Conservation (phyloP, 2,329 filamentous ascomycete species). For the Stenocarpella maydis region DNA sequence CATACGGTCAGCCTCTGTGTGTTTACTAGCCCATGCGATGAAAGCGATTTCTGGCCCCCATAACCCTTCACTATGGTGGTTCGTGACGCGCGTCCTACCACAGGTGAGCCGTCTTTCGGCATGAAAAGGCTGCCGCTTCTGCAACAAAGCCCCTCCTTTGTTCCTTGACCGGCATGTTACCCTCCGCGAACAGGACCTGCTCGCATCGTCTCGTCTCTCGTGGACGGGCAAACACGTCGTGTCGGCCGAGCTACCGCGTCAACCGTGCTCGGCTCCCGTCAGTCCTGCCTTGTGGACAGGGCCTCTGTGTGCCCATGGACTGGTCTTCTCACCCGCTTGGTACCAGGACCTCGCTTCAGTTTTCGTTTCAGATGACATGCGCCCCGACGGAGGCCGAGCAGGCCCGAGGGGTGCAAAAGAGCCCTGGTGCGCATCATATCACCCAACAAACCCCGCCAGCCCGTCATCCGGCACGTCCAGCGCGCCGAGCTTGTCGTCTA, state of each 20-base stretch:
- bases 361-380: too few species aligned
- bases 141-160: not conserved
- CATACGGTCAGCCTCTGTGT: not conserved
- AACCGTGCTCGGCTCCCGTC: not conserved
- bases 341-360: not conserved
- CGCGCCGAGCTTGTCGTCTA: conserved; percentile 67
- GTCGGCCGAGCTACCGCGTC: not conserved
- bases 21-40: not conserved
- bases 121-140: not conserved
- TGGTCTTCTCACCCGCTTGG: too few species aligned
- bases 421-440: not conserved
- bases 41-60: not conserved
- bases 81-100: not conserved
- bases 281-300: not conserved
- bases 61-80: not conserved
- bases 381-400: too few species aligned
- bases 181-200: not conserved
- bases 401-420: too few species aligned
- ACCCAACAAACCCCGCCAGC: conserved; percentile 42
- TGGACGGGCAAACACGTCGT: not conserved
- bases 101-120: not conserved
- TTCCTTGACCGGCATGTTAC: too few species aligned
- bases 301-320: not conserved
- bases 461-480: conserved; percentile 63
- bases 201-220: not conserved